A percentile compares a stretch with the other conserved stretches of the same genome.
Evolutionary conservation across 2,329 filamentous ascomycete genomes (phyloP).

Genomic region (Clonostachys solani): DNA sequence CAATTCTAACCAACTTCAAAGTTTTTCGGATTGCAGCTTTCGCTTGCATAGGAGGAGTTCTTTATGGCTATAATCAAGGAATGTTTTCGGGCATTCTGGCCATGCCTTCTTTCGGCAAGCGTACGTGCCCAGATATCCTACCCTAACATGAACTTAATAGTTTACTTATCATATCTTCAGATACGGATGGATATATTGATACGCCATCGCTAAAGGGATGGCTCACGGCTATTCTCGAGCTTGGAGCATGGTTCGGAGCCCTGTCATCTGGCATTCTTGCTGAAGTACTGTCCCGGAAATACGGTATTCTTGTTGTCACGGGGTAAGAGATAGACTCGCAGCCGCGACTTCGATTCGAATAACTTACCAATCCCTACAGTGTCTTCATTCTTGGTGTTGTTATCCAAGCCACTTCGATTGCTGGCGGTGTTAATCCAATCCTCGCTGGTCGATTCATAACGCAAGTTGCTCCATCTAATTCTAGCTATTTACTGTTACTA

Average conservation of each 20-base stretch:
- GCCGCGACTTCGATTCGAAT: neutral
- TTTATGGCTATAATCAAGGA: constrained; percentile 73
- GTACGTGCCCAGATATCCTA: constrained; percentile 23
- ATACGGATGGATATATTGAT: constrained; percentile 47
- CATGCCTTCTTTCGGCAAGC: constrained; percentile 48
- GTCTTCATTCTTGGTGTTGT: constrained; percentile 70
- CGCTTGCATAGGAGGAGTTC: constrained; percentile 57
- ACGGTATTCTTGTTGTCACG: constrained; percentile 62
- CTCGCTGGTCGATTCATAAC: constrained; percentile 71
- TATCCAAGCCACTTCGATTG: constrained; percentile 59
- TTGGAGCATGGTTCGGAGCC: constrained; percentile 74
- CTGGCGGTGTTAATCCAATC: constrained; percentile 53
- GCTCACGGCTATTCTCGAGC: constrained; percentile 65
- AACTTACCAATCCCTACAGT: constrained; percentile 6
- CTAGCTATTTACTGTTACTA: neutral
- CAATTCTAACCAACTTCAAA: constrained; percentile 54
- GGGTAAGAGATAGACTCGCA: neutral
- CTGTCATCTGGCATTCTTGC: constrained; percentile 68
- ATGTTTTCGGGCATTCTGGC: constrained; percentile 54
- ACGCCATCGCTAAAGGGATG: constrained; percentile 53
- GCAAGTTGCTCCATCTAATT: constrained; percentile 15
- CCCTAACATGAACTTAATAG: neutral
- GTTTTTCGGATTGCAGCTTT: constrained; percentile 59
- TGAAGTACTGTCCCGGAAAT: constrained; percentile 65
- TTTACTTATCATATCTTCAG: constrained; percentile 20